Base-by-base conservation (phyloP, 2,329 filamentous ascomycete genomes). In the Nothophaeocryptopus gaeumannii region DNA sequence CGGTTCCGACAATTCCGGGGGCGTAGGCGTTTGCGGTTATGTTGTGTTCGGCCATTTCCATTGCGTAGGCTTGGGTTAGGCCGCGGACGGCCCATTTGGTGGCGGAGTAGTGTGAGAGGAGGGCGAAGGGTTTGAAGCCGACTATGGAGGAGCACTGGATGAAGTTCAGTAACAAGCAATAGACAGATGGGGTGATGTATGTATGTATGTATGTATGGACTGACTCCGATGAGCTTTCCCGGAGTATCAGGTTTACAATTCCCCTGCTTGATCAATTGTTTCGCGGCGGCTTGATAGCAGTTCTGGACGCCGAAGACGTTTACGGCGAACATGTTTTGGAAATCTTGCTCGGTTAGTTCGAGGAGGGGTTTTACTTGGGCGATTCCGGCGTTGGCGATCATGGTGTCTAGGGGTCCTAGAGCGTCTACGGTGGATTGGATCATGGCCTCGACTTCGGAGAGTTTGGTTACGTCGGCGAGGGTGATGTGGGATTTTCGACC, bases 1-100 rank as follows among this genome's bases (percentile, higher is more conserved):
- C 71, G 0, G 82, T 86, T 0, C 78, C 81, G 0, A 87, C 82
- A 40, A 87, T 84, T 0, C 84, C 84, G 0, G 84, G 84, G 0
- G 81, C 83, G 59, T 86, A 86, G 0, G 78, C 77, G 57, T 87
- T 87, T 14, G 79, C 82, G 0, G 80, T 85, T 63, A 88, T 86
- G 50, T 80, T 73, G 62, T 86, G 77, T 39, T 70, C 66, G 0
- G 83, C 83, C 67, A 86, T 73, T 54, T 85, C 83, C 75, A 84
- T 81, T 1, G 84, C 83, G 55, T 84, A 84, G 0, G 77, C 79
- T 64, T 86, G 82, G 1, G 80, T 84, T 43, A 88, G 69, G 0
- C 83, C 83, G 3, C 84, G 74, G 1, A 88, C 82, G 0, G 84
- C 85, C 70, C 77, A 86, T 62, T 88, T 88, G 12, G 76, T 76